A percentile compares a stretch with the other conserved stretches of the same genome.
Conservation (phyloP, 495 filamentous ascomycete genomes). For the Xylaria longipes region DNA sequence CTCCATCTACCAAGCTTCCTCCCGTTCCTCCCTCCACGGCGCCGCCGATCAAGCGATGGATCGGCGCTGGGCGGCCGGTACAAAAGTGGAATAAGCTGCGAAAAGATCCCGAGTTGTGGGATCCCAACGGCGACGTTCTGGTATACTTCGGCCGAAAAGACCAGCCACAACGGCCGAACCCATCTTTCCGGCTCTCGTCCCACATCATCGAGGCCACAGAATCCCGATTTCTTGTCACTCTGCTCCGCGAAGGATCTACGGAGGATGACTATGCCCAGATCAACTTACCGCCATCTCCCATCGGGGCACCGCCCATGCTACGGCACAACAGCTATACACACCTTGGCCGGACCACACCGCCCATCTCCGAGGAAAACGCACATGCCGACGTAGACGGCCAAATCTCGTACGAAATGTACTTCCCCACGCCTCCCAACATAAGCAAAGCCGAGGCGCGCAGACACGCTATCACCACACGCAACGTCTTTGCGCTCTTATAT, state of each 20-base stretch:
- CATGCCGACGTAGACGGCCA: slow-evolving; percentile 54
- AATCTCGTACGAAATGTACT: slow-evolving; percentile 65
- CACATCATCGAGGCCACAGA: slow-evolving; percentile 62
- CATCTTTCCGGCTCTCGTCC: slow-evolving; percentile 64
- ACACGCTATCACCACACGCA: slow-evolving; percentile 66
- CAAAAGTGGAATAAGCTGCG: slow-evolving; percentile 61
- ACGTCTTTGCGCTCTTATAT: slow-evolving; percentile 67
- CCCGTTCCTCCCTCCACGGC: slow-evolving; percentile 38
- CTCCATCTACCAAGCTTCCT: slow-evolving; percentile 45
- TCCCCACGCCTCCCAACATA: slow-evolving; percentile 55
- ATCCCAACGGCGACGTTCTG: slow-evolving; percentile 65
- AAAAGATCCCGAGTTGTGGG: slow-evolving; percentile 69
- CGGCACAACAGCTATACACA: slow-evolving; percentile 42
- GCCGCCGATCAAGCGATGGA: slow-evolving; percentile 57
- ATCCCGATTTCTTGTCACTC: slow-evolving; percentile 57
- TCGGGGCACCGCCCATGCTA: slow-evolving; percentile 51
- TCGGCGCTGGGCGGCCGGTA: slow-evolving; percentile 52
- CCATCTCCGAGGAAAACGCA: slow-evolving; percentile 51
- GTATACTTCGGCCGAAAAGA: slow-evolving; percentile 59
- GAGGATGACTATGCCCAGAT: slow-evolving; percentile 47
- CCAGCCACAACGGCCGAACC: slow-evolving; percentile 51
- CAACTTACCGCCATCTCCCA: slow-evolving; percentile 51
- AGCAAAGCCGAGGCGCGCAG: slow-evolving; percentile 55
- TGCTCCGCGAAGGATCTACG: slow-evolving; percentile 59
- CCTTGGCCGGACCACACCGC: slow-evolving; percentile 48